These are phyloP conservation scores for Arthrobotrys musiformis DNA, from an alignment of 2,329 filamentous ascomycete species.

Conservation along the genomic window DNA sequence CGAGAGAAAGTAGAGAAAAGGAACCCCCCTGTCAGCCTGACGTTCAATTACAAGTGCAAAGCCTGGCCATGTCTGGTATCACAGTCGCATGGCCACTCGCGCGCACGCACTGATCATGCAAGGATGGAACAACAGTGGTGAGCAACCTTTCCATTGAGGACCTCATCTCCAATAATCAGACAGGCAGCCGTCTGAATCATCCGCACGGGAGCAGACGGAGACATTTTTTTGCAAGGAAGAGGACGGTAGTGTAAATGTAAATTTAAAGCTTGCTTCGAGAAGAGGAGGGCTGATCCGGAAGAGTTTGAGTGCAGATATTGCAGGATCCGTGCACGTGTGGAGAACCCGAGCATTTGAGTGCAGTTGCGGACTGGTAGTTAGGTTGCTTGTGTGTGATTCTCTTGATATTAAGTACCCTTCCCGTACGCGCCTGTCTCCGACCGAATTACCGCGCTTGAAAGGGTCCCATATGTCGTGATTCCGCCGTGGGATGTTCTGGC, in stretches of 20 bases:
- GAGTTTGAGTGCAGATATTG: conserved; percentile 47
- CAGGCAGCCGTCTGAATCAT: conserved; percentile 87
- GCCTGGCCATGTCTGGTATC: neutral
- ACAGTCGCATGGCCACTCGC: too few relatives aligned
- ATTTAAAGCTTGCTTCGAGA: conserved; percentile 59
- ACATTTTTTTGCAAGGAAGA: conserved; percentile 58
- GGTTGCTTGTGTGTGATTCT: too few relatives aligned
- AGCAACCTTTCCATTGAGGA: conserved; percentile 89
- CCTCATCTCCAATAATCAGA: conserved; percentile 96
- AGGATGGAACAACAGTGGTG: neutral
- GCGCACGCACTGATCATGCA: neutral
- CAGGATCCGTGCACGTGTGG: conserved; percentile 9
- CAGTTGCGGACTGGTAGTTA: neutral
- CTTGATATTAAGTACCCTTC: neutral
- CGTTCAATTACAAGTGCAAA: neutral
- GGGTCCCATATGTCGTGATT: conserved; percentile 6
- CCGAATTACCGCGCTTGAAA: conserved; percentile 5
- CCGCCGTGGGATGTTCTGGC: neutral
- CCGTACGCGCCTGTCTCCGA: neutral
- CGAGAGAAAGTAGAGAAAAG: neutral
- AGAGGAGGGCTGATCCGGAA: conserved; percentile 63
- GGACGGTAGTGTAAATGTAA: too few relatives aligned
- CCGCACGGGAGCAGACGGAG: conserved; percentile 56
- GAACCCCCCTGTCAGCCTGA: neutral
- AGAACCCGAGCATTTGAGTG: neutral